Percentiles rank a stretch among this genome's conserved stretches.
Evolutionary conservation across 1,284 basidiomycete species (phyloP).

Genomic region (Pseudozyma sp.): DNA sequence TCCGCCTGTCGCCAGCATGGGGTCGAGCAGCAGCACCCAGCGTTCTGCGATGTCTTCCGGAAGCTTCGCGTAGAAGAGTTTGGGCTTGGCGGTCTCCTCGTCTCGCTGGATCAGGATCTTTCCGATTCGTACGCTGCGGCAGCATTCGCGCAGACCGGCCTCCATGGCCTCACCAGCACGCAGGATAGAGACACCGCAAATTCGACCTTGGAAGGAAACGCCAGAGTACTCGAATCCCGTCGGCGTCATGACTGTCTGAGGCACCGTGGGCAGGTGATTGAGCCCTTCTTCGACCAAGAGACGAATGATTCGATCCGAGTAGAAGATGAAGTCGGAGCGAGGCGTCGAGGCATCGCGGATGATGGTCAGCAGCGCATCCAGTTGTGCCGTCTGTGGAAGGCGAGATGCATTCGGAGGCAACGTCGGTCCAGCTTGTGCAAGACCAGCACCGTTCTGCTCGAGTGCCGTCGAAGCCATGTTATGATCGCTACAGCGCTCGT

Average conservation of each 20-base stretch:
- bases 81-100: conserved; percentile 66
- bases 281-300: conserved; percentile 79
- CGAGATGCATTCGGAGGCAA: conserved; percentile 85
- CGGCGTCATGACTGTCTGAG: conserved; percentile 60
- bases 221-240: conserved; percentile 77
- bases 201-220: conserved; percentile 64
- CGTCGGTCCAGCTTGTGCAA: conserved; percentile 26
- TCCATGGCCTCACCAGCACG: conserved; percentile 71
- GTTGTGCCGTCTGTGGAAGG: conserved; percentile 78
- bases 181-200: conserved; percentile 66
- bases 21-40: conserved; percentile 93
- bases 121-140: conserved; percentile 71
- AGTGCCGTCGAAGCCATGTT: conserved; percentile 23
- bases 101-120: conserved; percentile 71
- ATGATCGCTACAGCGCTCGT: not conserved
- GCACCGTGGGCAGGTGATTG: conserved; percentile 82
- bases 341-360: conserved; percentile 74
- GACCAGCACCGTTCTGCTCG: conserved; percentile 17
- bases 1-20: conserved; percentile 96
- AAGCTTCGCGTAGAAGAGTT: conserved; percentile 76
- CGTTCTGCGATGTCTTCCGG: conserved; percentile 91
- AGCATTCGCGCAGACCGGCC: conserved; percentile 87
- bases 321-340: conserved; percentile 95
- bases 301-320: conserved; percentile 78
- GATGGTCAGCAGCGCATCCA: conserved; percentile 95